Conservation (phyloP, 2,329 filamentous ascomycete genomes). For the Exophiala viscosa region DNA sequence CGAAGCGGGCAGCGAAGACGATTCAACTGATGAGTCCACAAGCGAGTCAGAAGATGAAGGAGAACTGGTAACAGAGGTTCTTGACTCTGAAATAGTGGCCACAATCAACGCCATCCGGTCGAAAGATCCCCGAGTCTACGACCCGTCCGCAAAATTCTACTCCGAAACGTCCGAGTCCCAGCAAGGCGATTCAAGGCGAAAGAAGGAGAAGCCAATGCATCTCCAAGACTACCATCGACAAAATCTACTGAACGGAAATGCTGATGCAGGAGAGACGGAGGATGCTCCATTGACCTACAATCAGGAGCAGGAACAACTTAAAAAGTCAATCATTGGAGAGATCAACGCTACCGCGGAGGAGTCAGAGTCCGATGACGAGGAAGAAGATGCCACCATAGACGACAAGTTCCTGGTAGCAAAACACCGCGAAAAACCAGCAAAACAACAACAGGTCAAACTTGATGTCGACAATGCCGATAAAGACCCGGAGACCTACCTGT, state of each 20-base stretch:
- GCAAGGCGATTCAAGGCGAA: constrained; percentile 38
- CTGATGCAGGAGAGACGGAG: constrained; percentile 53
- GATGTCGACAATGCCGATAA: constrained; percentile 76
- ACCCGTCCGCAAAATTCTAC: constrained; percentile 76
- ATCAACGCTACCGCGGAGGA: constrained; percentile 64
- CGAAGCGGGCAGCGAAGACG: constrained; percentile 47
- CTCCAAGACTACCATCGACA: constrained; percentile 88
- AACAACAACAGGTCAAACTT: constrained; percentile 52
- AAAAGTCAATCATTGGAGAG: constrained; percentile 71
- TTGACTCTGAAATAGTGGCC: constrained; percentile 82
- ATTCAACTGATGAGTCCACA: constrained; percentile 61
- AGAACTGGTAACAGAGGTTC: constrained; percentile 75
- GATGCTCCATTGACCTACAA: constrained; percentile 65
- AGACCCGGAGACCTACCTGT: constrained; percentile 88
- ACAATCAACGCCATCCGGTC: constrained; percentile 82
- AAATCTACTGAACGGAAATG: constrained; percentile 71
- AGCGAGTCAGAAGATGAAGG: constrained; percentile 70
- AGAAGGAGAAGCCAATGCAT: constrained; percentile 79
- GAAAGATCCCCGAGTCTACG: constrained; percentile 90
- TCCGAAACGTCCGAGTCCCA: constrained; percentile 57
- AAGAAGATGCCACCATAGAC: constrained; percentile 54
- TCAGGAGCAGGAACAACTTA: constrained; percentile 82
- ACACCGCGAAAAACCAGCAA: constrained; percentile 40
- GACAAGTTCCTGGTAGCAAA: constrained; percentile 75
- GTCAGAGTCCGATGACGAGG: constrained; percentile 40